Conservation (phyloP, 192 early-diverging fungal species). For the Physocladia obscura region DNA sequence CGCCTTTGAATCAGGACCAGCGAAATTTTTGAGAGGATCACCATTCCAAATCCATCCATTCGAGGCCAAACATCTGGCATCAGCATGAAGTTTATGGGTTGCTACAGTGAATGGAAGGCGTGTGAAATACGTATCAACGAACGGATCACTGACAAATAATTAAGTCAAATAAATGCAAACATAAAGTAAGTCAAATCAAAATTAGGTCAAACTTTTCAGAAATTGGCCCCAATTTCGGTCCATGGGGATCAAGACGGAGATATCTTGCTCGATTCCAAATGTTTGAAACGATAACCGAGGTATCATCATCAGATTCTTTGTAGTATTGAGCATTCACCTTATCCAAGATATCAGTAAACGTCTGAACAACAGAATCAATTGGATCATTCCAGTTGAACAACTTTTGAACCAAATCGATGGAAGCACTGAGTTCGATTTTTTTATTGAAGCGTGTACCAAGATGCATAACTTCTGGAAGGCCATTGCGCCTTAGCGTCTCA, state of each 20-base stretch:
- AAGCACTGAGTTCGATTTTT: constrained; percentile 46
- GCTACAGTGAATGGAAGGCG: constrained; percentile 62
- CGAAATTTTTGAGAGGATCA: constrained; percentile 93
- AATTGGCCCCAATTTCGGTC: constrained; percentile 80
- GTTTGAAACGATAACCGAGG: constrained; percentile 67
- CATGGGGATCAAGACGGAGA: constrained; percentile 80
- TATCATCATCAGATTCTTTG: constrained; percentile 79
- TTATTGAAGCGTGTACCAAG: constrained; percentile 60
- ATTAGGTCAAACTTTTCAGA: too few relatives aligned
- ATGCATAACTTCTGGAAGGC: not conserved
- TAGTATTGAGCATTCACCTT: constrained; percentile 87
- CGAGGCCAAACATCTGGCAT: constrained; percentile 79
- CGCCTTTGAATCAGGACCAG: constrained; percentile 77
- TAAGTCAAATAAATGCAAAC: not conserved
- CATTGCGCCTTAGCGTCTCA: constrained; percentile 33
- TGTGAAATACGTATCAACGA: constrained; percentile 95
- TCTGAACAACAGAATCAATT: constrained; percentile 45
- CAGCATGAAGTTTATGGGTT: constrained; percentile 59
- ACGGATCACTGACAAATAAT: constrained; percentile 74
- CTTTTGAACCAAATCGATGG: constrained; percentile 52
- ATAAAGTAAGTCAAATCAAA: too few relatives aligned
- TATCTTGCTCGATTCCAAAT: constrained; percentile 78
- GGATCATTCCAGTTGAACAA: constrained; percentile 7
- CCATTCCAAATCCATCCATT: constrained; percentile 89
- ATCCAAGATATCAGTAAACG: constrained; percentile 69